Base-by-base conservation (phyloP, 2,329 filamentous ascomycete species). In the Cercospora citrullina region DNA sequence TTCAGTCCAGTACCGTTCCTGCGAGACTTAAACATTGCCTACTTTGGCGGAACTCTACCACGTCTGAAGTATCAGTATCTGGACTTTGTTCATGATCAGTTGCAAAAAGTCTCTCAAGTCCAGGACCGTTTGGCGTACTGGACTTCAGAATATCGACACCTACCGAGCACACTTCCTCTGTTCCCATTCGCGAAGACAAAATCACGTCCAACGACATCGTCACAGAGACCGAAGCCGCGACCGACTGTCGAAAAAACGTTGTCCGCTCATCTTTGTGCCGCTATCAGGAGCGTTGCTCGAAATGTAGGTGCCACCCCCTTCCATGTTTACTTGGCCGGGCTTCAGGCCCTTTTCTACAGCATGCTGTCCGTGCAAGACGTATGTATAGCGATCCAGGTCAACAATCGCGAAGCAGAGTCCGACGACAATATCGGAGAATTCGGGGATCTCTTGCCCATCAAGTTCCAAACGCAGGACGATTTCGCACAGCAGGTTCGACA, bases 391-490 rank as follows among this genome's bases (percentile, higher is more conserved):
- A 58, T 64, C 31, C 18, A 36, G 39, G 48, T 57, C 51, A 58
- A 64, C 51, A 64, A 74, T 36, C 76, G 82, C 9, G 77, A 81
- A 42, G 51, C 64, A 3, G 64, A 70, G 6, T 36, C 75, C 1
- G 39, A 65, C 6, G 59, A 73, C 2, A 80, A 66, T 31, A 73
- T 83, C 33, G 82, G 82, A 3, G 69, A 77, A 58, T 81, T 79
- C 66, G 57, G 81, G 7, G 81, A 83, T 64, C 45, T 82, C 3
- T 70, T 84, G 0, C 76, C 81, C 62, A 30, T 64, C 33, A 58
- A 59, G 21, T 64, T 64, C 21, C 51, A 59, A 28, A 2, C 39
- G 0, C 62, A 64, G 33, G 62, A 64, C 21, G 62, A 64, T 59
- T 59, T 64, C 51, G 51, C 48, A 64, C 62, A 64, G 51, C 48